Evolutionary conservation across 495 filamentous ascomycete species (phyloP).

Genomic region (Trichocladium uniseriatum): DNA sequence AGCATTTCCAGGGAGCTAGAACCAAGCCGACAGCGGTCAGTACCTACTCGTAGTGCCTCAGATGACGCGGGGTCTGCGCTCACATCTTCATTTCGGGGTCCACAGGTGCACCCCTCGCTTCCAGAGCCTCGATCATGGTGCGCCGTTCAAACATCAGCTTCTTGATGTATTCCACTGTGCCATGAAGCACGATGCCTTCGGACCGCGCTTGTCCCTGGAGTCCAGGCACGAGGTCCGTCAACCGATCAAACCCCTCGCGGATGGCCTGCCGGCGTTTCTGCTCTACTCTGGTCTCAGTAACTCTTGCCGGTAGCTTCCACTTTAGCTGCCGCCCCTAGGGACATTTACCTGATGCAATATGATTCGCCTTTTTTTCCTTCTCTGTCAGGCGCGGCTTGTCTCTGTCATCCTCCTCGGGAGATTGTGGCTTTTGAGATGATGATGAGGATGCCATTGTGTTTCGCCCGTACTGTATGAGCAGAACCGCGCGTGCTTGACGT

Average conservation of each 20-base stretch:
- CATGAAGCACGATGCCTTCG: conserved; percentile 72
- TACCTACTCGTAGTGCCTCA: no score
- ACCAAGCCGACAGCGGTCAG: not conserved
- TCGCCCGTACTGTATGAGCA: no score
- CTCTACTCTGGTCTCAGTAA: conserved; percentile 38
- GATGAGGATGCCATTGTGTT: not conserved
- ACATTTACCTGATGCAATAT: conserved; percentile 58
- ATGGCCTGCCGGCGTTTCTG: conserved; percentile 84
- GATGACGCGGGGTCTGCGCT: not conserved
- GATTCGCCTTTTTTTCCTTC: conserved; percentile 83
- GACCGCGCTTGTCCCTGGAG: conserved; percentile 75
- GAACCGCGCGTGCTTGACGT: no score
- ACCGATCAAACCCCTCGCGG: conserved; percentile 73
- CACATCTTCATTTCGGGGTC: conserved; percentile 14
- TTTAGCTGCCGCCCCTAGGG: no score
- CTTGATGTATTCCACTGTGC: conserved; percentile 63
- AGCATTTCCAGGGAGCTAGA: not conserved
- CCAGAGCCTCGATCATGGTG: conserved; percentile 40
- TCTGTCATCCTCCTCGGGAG: conserved; percentile 8
- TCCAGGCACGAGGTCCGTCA: conserved; percentile 76
- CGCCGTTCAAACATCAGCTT: conserved; percentile 53
- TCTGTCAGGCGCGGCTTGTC: conserved; percentile 75
- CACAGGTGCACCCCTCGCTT: conserved; percentile 17
- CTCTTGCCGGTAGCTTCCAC: no score
- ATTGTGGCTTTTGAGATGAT: not conserved